Evolutionary conservation across 2,329 filamentous ascomycete genomes (phyloP).

Genomic region (Didymella exigua): DNA sequence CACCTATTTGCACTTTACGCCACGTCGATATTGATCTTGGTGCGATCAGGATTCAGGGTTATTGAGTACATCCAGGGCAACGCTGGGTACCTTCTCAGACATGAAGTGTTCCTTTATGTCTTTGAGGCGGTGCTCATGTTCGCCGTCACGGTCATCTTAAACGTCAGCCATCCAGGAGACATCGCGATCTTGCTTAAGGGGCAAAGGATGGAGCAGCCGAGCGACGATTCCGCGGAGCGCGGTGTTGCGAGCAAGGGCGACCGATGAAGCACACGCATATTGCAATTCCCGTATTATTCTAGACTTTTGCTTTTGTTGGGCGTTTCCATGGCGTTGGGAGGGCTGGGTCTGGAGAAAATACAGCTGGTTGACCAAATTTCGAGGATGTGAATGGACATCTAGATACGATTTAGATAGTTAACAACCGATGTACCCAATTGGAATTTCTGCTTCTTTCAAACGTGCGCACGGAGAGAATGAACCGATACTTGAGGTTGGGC

Average conservation of each 20-base stretch:
- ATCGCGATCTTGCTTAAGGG: constrained; percentile 17
- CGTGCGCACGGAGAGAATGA: neutral
- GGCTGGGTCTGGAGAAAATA: neutral
- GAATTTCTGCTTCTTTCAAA: neutral
- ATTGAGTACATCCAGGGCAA: constrained; percentile 56
- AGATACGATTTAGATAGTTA: neutral
- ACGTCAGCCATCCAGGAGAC: constrained; percentile 44
- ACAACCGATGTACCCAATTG: neutral
- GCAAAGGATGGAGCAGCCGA: neutral
- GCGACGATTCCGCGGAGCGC: neutral
- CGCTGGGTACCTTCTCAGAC: constrained; percentile 51
- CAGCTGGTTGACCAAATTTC: neutral
- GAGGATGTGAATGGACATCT: neutral
- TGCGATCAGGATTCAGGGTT: constrained; percentile 57
- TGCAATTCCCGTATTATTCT: neutral
- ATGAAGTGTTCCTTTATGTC: constrained; percentile 54
- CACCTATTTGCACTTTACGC: constrained; percentile 53
- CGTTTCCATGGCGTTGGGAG: neutral
- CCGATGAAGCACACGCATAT: neutral
- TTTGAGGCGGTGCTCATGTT: constrained; percentile 55
- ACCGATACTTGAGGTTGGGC: neutral
- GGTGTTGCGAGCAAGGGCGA: neutral
- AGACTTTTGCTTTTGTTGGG: neutral
- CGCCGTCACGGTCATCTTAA: constrained; percentile 50
- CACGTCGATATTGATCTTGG: constrained; percentile 54